Conservation (phyloP, 2,329 filamentous ascomycete genomes). For the Colletotrichum liriopes region DNA sequence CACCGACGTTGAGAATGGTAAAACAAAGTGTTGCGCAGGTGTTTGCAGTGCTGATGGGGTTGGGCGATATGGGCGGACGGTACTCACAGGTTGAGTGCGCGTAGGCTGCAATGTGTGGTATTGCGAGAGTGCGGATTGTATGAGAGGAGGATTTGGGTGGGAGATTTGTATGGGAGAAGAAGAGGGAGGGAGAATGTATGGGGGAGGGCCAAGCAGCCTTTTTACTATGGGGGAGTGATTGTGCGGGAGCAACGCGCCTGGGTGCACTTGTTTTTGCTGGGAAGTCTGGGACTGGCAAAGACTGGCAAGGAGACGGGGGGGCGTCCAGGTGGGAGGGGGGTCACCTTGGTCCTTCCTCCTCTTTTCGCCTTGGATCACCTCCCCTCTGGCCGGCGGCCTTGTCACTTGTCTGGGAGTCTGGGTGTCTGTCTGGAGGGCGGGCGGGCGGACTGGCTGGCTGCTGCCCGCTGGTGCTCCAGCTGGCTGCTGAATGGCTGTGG, state of each 20-base stretch:
- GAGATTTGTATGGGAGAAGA: conserved; percentile 75
- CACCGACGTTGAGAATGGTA: background rate
- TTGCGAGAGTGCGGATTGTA: conserved; percentile 65
- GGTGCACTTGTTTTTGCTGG: conserved; percentile 50
- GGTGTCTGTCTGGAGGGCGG: conserved; percentile 1
- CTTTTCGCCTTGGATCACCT: conserved; percentile 24
- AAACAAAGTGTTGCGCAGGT: conserved; percentile 49
- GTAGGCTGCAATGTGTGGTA: conserved; percentile 56
- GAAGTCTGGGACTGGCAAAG: conserved; percentile 38
- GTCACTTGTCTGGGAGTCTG: conserved; percentile 19
- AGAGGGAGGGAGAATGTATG: conserved; percentile 71
- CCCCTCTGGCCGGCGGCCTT: conserved; percentile 2
- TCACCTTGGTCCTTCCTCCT: conserved; percentile 25
- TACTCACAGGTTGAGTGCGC: conserved; percentile 64
- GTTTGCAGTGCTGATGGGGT: conserved; percentile 52
- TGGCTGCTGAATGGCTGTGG: conserved; percentile 39
- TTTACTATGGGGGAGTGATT: conserved; percentile 78
- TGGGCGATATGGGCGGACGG: conserved; percentile 56
- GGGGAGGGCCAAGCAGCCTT: conserved; percentile 71
- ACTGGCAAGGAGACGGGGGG: conserved; percentile 48
- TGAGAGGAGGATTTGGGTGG: conserved; percentile 67
- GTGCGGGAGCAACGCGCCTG: conserved; percentile 60
- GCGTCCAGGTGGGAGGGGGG: conserved; percentile 6
- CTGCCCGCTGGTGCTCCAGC: conserved; percentile 16
- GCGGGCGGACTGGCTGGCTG: conserved; percentile 15